Conservation (phyloP, 208 protist species). For the Naegleria fowleri region DNA sequence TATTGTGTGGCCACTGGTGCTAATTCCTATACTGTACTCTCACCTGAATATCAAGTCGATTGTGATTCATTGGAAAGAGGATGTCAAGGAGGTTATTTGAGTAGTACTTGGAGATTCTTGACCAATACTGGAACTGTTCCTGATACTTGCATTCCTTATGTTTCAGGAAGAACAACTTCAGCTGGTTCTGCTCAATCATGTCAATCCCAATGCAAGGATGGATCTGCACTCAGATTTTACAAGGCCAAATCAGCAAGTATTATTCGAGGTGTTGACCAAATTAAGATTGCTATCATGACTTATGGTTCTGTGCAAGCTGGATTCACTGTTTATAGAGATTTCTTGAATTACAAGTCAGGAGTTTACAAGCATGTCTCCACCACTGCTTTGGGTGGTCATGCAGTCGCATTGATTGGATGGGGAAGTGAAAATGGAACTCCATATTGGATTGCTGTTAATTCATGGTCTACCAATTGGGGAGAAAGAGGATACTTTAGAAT, state of each 20-base stretch:
- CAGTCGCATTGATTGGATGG: constrained; percentile 75
- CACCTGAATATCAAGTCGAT: neutral
- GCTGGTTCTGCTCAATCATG: neutral
- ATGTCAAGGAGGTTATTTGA: constrained; percentile 13
- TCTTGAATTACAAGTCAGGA: constrained; percentile 70
- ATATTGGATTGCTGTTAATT: constrained; percentile 84
- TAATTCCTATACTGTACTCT: constrained; percentile 35
- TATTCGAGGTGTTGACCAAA: neutral
- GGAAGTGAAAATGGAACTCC: constrained; percentile 50
- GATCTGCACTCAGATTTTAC: neutral
- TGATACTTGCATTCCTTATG: neutral
- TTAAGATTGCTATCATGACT: constrained; percentile 69
- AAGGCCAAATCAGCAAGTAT: neutral
- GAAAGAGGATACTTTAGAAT: constrained; percentile 72
- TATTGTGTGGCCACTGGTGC: constrained; percentile 67
- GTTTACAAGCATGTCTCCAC: constrained; percentile 73
- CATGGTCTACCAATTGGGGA: constrained; percentile 76
- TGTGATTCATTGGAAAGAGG: neutral
- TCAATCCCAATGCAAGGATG: neutral
- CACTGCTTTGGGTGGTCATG: constrained; percentile 63
- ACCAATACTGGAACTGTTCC: neutral
- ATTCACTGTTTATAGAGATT: constrained; percentile 77
- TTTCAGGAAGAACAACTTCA: neutral
- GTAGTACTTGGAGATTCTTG: neutral
- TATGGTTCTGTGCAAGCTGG: constrained; percentile 73